These are phyloP conservation scores for Artemisia tridentata DNA, from an alignment of 129 eudicot species.

Conservation along the genomic window DNA sequence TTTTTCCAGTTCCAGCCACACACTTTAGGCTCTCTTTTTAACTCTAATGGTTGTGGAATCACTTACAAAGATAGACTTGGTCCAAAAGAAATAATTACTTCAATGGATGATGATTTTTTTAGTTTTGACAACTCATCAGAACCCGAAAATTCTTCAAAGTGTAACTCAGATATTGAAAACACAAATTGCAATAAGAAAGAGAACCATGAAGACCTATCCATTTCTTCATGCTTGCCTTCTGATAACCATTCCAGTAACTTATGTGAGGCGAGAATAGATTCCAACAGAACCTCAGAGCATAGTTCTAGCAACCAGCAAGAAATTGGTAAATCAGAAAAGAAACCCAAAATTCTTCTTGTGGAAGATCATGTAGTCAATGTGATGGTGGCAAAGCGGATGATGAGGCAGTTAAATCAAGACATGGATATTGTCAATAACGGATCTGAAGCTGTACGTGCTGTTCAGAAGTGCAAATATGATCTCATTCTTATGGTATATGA, in stretches of 20 bases:
- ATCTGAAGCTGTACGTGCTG: conserved; percentile 86
- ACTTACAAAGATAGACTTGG: conserved; percentile 33
- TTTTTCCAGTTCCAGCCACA: conserved; percentile 74
- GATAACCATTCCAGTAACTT: conserved; percentile 14
- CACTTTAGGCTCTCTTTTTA: conserved; percentile 52
- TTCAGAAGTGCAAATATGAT: conserved; percentile 54
- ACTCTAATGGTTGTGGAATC: conserved; percentile 48
- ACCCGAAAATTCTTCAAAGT: conserved; percentile 33
- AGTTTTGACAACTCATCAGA: conserved; percentile 35
- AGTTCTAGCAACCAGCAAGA: conserved; percentile 41
- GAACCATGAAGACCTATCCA: conserved; percentile 15
- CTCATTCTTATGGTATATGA: conserved; percentile 71
- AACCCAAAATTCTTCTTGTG: conserved; percentile 87
- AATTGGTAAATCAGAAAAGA: conserved; percentile 21
- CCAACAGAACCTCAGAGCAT: conserved; percentile 39
- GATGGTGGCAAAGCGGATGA: conserved; percentile 79
- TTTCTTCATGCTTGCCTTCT: conserved; percentile 15
- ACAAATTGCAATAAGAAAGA: conserved; percentile 18
- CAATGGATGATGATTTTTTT: conserved; percentile 38
- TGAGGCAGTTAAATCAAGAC: conserved; percentile 80
- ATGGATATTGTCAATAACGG: conserved; percentile 91
- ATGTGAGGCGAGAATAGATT: conserved; percentile 21
- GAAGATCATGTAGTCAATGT: conserved; percentile 87
- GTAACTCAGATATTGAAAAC: conserved; percentile 30
- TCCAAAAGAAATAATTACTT: conserved; percentile 37